These are phyloP conservation scores for Zoysia pacifica DNA, from an alignment of 176 grass and related monocot species.

Conservation along the genomic window DNA sequence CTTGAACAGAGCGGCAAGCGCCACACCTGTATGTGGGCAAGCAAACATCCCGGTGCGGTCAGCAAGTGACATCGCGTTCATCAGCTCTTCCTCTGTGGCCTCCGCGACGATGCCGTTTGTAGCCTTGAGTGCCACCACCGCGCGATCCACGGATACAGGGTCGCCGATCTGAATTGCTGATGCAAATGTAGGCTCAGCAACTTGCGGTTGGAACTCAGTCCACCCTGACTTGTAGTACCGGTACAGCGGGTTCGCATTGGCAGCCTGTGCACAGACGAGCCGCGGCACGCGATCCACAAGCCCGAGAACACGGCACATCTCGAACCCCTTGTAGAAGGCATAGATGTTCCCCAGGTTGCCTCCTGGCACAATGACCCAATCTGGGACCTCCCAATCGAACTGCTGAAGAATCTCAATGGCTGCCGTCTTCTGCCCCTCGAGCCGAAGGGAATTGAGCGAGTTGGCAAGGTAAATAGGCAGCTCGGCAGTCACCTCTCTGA, in stretches of 20 bases:
- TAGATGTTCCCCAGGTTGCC: constrained; percentile 94
- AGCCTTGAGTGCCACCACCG: constrained; percentile 57
- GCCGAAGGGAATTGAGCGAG: constrained; percentile 78
- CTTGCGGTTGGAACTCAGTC: constrained; percentile 66
- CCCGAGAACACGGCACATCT: constrained; percentile 83
- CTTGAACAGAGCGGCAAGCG: constrained; percentile 76
- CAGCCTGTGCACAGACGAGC: constrained; percentile 37
- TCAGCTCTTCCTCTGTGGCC: constrained; percentile 87
- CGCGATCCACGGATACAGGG: constrained; percentile 73
- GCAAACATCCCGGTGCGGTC: constrained; percentile 95
- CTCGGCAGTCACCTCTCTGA: constrained; percentile 84
- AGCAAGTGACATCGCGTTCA: constrained; percentile 90
- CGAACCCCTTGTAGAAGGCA: constrained; percentile 95
- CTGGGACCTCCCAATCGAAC: constrained; percentile 92
- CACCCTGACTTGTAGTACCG: constrained; percentile 85
- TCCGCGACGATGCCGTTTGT: constrained; percentile 85
- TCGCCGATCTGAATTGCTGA: constrained; percentile 87
- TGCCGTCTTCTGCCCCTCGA: constrained; percentile 83
- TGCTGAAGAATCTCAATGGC: constrained; percentile 94
- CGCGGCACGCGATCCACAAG: constrained; percentile 73
- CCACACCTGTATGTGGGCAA: constrained; percentile 87
- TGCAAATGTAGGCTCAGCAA: constrained; percentile 64
- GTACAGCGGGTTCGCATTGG: constrained; percentile 74
- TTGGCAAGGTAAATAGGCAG: constrained; percentile 90
- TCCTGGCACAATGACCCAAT: constrained; percentile 86